Conservation (phyloP, 176 grass and related monocot genomes). For the Cenchrus americanus region DNA sequence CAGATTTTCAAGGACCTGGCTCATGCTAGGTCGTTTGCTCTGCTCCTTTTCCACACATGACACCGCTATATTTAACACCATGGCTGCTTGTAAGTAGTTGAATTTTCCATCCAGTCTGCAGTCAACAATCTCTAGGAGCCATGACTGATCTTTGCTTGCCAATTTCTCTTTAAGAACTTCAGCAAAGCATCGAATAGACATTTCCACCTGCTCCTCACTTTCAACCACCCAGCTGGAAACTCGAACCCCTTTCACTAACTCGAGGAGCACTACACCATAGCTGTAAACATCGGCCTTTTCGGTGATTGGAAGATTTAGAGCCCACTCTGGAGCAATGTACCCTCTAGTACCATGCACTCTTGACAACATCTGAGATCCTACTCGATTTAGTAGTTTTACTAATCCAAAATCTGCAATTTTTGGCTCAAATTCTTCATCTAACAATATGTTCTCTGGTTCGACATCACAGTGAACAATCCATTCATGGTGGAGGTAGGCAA, state of each 20-base stretch:
- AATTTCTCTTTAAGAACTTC: constrained; percentile 43
- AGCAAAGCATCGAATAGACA: constrained; percentile 12
- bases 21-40: constrained; percentile 49
- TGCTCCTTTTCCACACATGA: constrained; percentile 57
- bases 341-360: constrained; percentile 64
- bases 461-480: constrained; percentile 77
- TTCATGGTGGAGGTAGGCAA: constrained; percentile 74
- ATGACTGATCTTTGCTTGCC: constrained; percentile 30
- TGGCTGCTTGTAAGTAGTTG: constrained; percentile 32
- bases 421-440: constrained; percentile 54
- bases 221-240: constrained; percentile 45
- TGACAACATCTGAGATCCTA: constrained; percentile 20
- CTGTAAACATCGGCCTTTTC: constrained; percentile 65
- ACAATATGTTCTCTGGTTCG: constrained; percentile 65
- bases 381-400: constrained; percentile 42
- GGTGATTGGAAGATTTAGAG: constrained; percentile 58
- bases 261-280: constrained; percentile 59
- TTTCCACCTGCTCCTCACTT: constrained; percentile 16
- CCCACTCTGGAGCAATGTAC: constrained; percentile 70
- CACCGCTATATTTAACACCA: constrained; percentile 46
- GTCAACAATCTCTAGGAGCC: constrained; percentile 53
- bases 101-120: constrained; percentile 42
- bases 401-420: constrained; percentile 76
- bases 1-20: constrained; percentile 36
- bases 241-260: constrained; percentile 50